phyloP scores from a whole-genome alignment of 2,329 filamentous ascomycete genomes.

The Fonsecaea multimorphosa region DNA sequence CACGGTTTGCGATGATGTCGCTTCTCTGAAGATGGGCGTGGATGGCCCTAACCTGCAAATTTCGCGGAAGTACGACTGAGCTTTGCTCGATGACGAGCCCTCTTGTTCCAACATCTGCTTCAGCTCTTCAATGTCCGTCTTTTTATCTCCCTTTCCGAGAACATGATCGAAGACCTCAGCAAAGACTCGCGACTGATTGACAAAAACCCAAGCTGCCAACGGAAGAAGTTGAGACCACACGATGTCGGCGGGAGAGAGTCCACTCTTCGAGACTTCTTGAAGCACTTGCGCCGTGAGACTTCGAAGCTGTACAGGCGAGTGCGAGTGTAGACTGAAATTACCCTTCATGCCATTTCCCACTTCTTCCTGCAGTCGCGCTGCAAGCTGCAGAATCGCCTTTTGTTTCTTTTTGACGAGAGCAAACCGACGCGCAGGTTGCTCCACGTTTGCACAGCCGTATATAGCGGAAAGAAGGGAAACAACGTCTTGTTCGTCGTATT shows the following conservation, averaged over 20 bases:
- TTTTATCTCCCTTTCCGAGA: conserved; percentile 55
- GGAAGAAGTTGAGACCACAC: conserved; percentile 64
- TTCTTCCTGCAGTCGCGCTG: conserved; percentile 65
- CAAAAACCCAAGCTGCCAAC: conserved; percentile 68
- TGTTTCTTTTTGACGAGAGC: conserved; percentile 55
- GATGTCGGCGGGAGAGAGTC: conserved; percentile 21
- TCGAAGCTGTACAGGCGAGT: conserved; percentile 52
- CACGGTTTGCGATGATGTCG: conserved; percentile 10
- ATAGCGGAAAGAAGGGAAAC: conserved; percentile 61
- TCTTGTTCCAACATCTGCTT: conserved; percentile 59
- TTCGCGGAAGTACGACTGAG: conserved; percentile 13
- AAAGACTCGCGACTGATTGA: conserved; percentile 74
- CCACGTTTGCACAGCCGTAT: conserved; percentile 62
- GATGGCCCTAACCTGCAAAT: conserved; percentile 3
- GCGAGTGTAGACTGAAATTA: conserved; percentile 61
- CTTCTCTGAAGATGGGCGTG: conserved; percentile 17
- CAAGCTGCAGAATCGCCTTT: conserved; percentile 64
- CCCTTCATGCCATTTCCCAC: conserved; percentile 65
- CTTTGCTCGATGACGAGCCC: conserved; percentile 1
- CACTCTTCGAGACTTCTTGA: conserved; percentile 13
- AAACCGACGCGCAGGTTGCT: conserved; percentile 59
- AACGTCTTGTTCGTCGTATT: conserved; percentile 62
- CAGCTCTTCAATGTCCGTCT: conserved; percentile 64
- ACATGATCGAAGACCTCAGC: conserved; percentile 75
- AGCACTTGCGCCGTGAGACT: conserved; percentile 19